Conservation (phyloP, 257 asterid genomes). For the Agastache rugosa region DNA sequence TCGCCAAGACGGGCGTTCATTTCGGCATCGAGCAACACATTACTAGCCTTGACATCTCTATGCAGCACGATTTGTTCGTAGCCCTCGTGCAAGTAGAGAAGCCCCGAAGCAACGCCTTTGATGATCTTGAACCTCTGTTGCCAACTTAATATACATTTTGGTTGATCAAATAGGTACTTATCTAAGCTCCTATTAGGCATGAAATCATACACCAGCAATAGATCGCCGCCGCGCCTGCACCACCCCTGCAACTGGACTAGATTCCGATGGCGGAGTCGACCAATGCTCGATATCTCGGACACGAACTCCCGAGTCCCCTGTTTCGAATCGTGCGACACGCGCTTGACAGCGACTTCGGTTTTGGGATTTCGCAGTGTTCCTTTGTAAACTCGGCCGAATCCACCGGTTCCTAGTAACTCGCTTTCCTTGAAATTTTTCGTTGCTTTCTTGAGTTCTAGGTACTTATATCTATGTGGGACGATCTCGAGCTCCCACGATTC, state of each 20-base stretch:
- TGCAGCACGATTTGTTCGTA: slow-evolving; percentile 69
- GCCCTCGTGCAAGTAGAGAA: slow-evolving; percentile 72
- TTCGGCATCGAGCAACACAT: slow-evolving; percentile 61
- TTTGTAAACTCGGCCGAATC: slow-evolving; percentile 72
- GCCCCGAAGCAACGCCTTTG: slow-evolving; percentile 73
- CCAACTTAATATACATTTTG: slow-evolving; percentile 52
- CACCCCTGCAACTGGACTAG: slow-evolving; percentile 75
- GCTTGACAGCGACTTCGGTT: slow-evolving; percentile 66
- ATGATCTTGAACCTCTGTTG: slow-evolving; percentile 64
- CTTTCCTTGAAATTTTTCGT: slow-evolving; percentile 64
- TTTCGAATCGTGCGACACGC: slow-evolving; percentile 65
- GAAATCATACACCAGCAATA: slow-evolving; percentile 69
- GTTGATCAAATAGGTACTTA: slow-evolving; percentile 52
- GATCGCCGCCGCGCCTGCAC: slow-evolving; percentile 69
- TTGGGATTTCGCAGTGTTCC: slow-evolving; percentile 50
- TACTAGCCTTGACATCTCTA: slow-evolving; percentile 74
- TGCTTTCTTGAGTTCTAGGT: slow-evolving; percentile 62
- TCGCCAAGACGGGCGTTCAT: slow-evolving; percentile 64
- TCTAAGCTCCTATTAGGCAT: slow-evolving; percentile 87
- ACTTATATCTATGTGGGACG: slow-evolving; percentile 72
- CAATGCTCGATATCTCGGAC: slow-evolving; percentile 71
- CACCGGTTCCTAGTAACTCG: slow-evolving; percentile 75
- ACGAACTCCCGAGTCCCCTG: slow-evolving; percentile 75
- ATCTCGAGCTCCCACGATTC: slow-evolving; percentile 83
- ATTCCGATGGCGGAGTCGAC: slow-evolving; percentile 70